Evolutionary conservation across 371 early-diverging fungal species (phyloP).

Genomic region (Nematocida sp.): DNA sequence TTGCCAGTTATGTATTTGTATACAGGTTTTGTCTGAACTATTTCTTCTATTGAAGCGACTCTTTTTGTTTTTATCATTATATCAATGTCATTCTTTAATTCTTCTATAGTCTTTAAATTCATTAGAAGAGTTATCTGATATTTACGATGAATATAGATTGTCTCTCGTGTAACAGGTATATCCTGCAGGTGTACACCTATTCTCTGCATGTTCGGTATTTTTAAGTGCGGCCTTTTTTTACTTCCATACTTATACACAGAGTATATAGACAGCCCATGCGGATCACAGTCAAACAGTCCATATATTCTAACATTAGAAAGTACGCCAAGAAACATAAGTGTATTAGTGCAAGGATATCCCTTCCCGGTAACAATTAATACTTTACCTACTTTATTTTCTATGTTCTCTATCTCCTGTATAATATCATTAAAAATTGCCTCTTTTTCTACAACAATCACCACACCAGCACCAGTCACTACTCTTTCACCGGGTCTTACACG

Average conservation of each 20-base stretch:
- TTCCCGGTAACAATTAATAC: conserved; percentile 67
- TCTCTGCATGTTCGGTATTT: conserved; percentile 46
- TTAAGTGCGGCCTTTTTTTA: conserved; percentile 16
- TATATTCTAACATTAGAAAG: conserved; percentile 28
- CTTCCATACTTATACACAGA: conserved; percentile 61
- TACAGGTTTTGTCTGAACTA: neutral
- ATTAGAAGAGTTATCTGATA: neutral
- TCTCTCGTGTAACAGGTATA: neutral
- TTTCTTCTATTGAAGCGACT: conserved; percentile 52
- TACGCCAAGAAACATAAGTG: conserved; percentile 62
- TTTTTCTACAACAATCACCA: conserved; percentile 68
- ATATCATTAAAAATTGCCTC: conserved; percentile 65
- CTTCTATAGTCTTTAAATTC: neutral
- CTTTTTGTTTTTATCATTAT: conserved; percentile 23
- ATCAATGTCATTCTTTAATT: conserved; percentile 12
- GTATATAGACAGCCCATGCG: conserved; percentile 68
- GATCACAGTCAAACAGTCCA: conserved; percentile 70
- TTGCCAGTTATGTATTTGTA: no score
- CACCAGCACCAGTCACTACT: conserved; percentile 10
- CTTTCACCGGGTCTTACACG: conserved; percentile 45
- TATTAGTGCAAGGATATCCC: conserved; percentile 70
- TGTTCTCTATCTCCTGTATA: conserved; percentile 5
- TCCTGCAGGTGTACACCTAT: conserved; percentile 61
- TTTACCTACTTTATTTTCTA: neutral
- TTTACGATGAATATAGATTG: neutral